Conservation (phyloP, 2,329 filamentous ascomycete genomes). For the Byssothecium circinans region DNA sequence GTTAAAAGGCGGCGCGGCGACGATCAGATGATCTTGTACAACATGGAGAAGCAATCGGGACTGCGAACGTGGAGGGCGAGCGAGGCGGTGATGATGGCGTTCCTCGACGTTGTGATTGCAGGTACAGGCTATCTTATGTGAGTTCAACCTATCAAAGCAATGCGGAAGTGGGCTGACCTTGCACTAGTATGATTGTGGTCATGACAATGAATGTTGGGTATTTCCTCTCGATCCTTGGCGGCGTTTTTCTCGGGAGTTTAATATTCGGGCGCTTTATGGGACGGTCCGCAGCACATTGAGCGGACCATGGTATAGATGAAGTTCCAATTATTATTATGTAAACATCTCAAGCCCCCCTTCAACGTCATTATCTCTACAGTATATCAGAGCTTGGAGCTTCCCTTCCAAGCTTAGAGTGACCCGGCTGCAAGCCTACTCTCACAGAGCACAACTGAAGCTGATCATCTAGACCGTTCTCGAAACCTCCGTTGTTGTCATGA, state of each 20-base stretch:
- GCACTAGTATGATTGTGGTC: conserved; percentile 77
- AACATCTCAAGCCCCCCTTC: neutral
- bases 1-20: conserved; percentile 71
- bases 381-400: too few species aligned
- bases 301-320: too few species aligned
- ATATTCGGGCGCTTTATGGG: conserved; percentile 67
- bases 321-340: neutral
- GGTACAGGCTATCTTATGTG: conserved; percentile 84
- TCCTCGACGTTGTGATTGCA: conserved; percentile 69
- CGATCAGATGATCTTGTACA: conserved; percentile 64
- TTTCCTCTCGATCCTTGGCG: conserved; percentile 72
- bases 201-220: conserved; percentile 88
- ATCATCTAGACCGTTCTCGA: conserved; percentile 43
- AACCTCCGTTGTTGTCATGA: conserved; percentile 32
- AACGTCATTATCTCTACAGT: neutral
- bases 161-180: neutral
- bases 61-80: conserved; percentile 73
- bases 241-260: conserved; percentile 79
- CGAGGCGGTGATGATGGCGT: conserved; percentile 72
- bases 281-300: neutral
- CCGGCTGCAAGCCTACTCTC: neutral
- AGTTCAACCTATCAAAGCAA: conserved; percentile 45
- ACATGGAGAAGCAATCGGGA: conserved; percentile 44
- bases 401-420: too few species aligned
- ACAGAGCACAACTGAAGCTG: conserved; percentile 35